Evolutionary conservation across 495 filamentous ascomycete genomes (phyloP).

Genomic region (Aspergillus incahuasiensis): DNA sequence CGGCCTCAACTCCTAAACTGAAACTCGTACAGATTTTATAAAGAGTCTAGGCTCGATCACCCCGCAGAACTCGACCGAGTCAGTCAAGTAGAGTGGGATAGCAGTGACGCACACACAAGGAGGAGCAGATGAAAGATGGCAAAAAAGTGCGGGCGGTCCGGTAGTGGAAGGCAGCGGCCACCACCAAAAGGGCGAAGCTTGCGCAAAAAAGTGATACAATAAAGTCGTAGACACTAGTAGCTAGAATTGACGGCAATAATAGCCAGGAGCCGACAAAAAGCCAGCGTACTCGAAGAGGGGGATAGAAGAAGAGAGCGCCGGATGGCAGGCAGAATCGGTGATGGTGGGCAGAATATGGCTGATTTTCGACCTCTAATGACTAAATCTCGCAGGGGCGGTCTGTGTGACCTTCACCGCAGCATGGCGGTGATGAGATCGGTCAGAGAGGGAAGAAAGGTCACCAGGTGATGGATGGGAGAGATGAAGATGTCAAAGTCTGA

Average conservation of each 20-base stretch:
- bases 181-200: constrained; percentile 7
- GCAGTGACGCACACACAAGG: constrained; percentile 18
- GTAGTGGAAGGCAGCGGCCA: constrained; percentile 2
- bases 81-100: not conserved
- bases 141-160: constrained; percentile 16
- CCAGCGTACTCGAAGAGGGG: constrained; percentile 12
- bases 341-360: not conserved
- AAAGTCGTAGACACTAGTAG: not conserved
- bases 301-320: constrained; percentile 16
- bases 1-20: not conserved
- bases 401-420: constrained; percentile 41
- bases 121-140: constrained; percentile 15
- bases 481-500: not conserved
- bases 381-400: constrained; percentile 37
- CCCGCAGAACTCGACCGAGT: not conserved
- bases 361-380: not conserved
- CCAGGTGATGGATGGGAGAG: not conserved
- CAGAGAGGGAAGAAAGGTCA: constrained; percentile 10
- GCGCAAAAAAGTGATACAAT: not conserved
- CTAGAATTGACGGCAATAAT: constrained; percentile 8
- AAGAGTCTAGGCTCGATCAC: not conserved
- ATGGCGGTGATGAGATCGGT: constrained; percentile 42
- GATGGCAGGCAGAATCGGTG: constrained; percentile 31
- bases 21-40: not conserved
- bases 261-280: not conserved